phyloP scores from a whole-genome alignment of 1,139 yeast genomes.

The Taphrina populina region DNA sequence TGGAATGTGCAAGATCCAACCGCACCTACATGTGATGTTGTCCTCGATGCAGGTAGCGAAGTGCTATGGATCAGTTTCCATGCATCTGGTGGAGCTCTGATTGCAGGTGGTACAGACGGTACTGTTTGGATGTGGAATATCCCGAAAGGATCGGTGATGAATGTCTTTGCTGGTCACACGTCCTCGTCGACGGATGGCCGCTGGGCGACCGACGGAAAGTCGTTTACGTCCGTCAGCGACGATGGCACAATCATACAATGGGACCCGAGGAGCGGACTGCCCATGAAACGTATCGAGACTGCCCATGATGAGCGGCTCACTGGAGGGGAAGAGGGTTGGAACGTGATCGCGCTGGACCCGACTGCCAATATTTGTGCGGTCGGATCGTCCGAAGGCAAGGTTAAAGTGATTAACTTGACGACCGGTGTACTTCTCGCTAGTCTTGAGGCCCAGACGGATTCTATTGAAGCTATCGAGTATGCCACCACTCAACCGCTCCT shows the following conservation, averaged over 20 bases:
- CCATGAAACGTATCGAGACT: constrained; percentile 15
- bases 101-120: constrained; percentile 93
- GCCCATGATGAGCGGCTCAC: constrained; percentile 54
- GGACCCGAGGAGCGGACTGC: constrained; percentile 75
- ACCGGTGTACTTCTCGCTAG: constrained; percentile 68
- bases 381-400: constrained; percentile 84
- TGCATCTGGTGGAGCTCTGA: constrained; percentile 70
- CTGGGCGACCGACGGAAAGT: constrained; percentile 39
- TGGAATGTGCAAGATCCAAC: constrained; percentile 58
- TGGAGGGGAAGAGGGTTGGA: constrained; percentile 71
- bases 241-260: constrained; percentile 85
- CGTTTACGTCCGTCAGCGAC: constrained; percentile 71
- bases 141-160: constrained; percentile 46
- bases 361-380: constrained; percentile 52
- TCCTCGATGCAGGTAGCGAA: constrained; percentile 84
- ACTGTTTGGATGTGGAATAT: constrained; percentile 91
- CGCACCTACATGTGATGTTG: constrained; percentile 57
- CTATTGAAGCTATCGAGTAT: constrained; percentile 45
- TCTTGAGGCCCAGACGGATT: constrained; percentile 46
- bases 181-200: constrained; percentile 55
- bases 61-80: constrained; percentile 75
- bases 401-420: constrained; percentile 70
- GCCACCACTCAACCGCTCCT: constrained; percentile 65
- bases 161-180: constrained; percentile 73
- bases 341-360: constrained; percentile 29